phyloP scores from a whole-genome alignment of 305 asterid species.

The Rubia occidens region DNA sequence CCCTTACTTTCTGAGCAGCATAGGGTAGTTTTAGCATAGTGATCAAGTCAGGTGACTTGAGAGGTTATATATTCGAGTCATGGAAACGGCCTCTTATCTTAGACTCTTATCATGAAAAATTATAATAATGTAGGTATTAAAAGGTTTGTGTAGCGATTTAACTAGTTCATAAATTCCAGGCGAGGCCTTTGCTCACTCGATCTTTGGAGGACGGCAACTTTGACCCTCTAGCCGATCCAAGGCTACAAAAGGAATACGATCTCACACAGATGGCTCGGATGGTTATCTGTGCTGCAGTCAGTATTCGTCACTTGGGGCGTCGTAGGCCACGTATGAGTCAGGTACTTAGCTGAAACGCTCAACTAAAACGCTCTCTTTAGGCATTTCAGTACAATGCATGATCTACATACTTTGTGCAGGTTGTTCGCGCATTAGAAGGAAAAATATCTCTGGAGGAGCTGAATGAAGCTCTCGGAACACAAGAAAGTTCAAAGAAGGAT shows the following conservation, averaged over 20 bases:
- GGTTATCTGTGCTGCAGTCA: slow-evolving; percentile 80
- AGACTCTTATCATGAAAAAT: no score
- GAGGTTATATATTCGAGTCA: no score
- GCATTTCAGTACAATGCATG: not conserved
- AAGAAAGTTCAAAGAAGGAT: slow-evolving; percentile 29
- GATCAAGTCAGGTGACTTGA: no score
- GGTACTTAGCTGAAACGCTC: no score
- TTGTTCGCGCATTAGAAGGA: slow-evolving; percentile 65
- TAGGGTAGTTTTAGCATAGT: not conserved
- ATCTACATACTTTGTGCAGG: slow-evolving; percentile 38
- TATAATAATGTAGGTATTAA: no score
- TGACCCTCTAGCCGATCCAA: slow-evolving; percentile 56
- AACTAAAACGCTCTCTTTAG: not conserved
- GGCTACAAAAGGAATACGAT: slow-evolving; percentile 50
- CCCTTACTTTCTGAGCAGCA: not conserved
- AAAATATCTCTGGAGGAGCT: slow-evolving; percentile 43
- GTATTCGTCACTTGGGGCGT: slow-evolving; percentile 76
- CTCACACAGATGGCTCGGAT: slow-evolving; percentile 53
- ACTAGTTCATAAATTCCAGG: slow-evolving; percentile 33
- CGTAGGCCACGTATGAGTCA: slow-evolving; percentile 71
- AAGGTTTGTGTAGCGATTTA: not conserved
- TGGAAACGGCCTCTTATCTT: no score
- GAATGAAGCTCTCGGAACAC: slow-evolving; percentile 41
- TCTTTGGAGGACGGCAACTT: slow-evolving; percentile 52
- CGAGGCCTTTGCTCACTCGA: slow-evolving; percentile 78